Conservation (phyloP, 2,329 filamentous ascomycete species). For the Tolypocladium inflatum region DNA sequence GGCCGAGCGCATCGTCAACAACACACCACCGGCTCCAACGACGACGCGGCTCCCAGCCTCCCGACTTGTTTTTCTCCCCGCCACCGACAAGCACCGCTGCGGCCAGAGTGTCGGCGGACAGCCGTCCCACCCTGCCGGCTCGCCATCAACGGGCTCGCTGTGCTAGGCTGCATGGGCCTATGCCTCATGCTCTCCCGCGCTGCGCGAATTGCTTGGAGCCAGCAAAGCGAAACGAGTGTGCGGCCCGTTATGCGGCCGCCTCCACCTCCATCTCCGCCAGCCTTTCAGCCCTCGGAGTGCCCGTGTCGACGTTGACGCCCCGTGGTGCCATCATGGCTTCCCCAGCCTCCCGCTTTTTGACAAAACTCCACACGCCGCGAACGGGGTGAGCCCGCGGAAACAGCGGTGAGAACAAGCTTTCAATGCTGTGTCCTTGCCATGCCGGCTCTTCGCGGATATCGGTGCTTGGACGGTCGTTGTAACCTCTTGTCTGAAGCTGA, state of each 20-base stretch:
- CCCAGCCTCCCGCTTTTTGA: not conserved
- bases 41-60: not conserved
- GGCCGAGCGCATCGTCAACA: not conserved
- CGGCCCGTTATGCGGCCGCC: not conserved
- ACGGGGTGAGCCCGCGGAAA: not conserved
- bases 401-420: not conserved
- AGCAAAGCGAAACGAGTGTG: not conserved
- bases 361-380: not conserved
- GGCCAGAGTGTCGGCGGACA: too few species aligned
- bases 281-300: not conserved
- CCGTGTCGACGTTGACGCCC: not conserved
- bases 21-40: too few species aligned
- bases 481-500: not conserved
- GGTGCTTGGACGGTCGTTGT: not conserved
- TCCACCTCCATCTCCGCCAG: not conserved
- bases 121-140: too few species aligned
- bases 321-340: not conserved
- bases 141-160: too few species aligned
- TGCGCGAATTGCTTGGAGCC: not conserved
- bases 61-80: not conserved
- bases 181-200: not conserved
- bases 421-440: not conserved
- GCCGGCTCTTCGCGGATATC: not conserved
- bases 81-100: too few species aligned
- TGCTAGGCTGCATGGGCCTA: not conserved